These are phyloP conservation scores for Eutrema heterophyllum DNA, from an alignment of 345 rosid genomes.

Conservation along the genomic window DNA sequence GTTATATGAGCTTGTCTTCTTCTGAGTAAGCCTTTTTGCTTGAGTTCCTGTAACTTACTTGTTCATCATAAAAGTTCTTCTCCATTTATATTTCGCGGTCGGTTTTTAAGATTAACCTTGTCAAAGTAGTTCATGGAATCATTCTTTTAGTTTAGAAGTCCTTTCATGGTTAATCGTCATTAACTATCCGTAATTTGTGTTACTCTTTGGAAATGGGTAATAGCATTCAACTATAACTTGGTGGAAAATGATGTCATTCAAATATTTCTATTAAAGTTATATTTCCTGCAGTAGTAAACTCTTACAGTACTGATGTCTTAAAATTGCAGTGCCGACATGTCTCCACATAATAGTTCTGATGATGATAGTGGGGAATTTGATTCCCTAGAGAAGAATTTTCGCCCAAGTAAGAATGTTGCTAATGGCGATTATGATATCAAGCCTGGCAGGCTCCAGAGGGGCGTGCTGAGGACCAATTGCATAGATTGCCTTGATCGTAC, in stretches of 20 bases:
- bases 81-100: background rate
- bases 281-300: constrained; percentile 54
- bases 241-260: background rate
- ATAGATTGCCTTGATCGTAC: constrained; percentile 99
- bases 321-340: constrained; percentile 34
- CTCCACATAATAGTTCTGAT: constrained; percentile 36
- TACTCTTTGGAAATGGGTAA: background rate
- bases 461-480: constrained; percentile 96
- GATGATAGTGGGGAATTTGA: constrained; percentile 44
- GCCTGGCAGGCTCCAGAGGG: constrained; percentile 64
- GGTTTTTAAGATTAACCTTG: background rate
- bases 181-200: background rate
- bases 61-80: background rate
- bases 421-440: constrained; percentile 51
- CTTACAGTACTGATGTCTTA: constrained; percentile 10
- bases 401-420: constrained; percentile 36
- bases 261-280: background rate
- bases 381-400: constrained; percentile 38
- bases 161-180: background rate
- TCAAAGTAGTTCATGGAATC: constrained; percentile 9
- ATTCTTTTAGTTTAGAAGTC: background rate
- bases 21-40: constrained; percentile 54
- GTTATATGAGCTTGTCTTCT: constrained; percentile 37
- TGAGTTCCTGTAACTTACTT: background rate
- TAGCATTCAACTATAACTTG: background rate